Evolutionary conservation across 1,139 yeast genomes (phyloP).

Genomic region (Hansenula anomala): DNA sequence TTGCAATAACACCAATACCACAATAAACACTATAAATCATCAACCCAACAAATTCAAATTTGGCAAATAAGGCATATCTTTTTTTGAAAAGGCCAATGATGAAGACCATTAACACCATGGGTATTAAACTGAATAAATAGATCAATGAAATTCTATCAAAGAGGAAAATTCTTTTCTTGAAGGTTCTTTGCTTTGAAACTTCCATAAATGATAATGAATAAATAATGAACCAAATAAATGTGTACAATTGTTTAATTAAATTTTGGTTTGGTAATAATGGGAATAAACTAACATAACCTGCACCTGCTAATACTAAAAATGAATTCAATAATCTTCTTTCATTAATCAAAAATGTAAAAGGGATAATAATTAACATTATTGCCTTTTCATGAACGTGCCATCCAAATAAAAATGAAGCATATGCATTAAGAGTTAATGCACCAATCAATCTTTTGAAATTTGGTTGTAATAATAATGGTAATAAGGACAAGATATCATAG

Average conservation of each 20-base stretch:
- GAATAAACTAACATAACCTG: conserved; percentile 85
- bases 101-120: conserved; percentile 54
- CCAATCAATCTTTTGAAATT: conserved; percentile 77
- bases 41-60: conserved; percentile 67
- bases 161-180: conserved; percentile 48
- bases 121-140: conserved; percentile 65
- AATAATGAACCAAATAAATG: conserved; percentile 81
- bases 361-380: conserved; percentile 80
- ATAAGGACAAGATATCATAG: conserved; percentile 68
- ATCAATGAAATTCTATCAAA: conserved; percentile 67
- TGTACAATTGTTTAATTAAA: conserved; percentile 68
- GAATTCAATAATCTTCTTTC: conserved; percentile 72
- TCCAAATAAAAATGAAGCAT: conserved; percentile 87
- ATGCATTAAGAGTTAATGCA: conserved; percentile 83
- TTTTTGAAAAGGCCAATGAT: conserved; percentile 53
- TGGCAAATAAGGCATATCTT: conserved; percentile 43
- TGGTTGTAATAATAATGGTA: conserved; percentile 75
- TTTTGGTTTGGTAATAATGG: conserved; percentile 82
- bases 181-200: conserved; percentile 45
- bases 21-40: conserved; percentile 87
- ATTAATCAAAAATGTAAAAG: conserved; percentile 72
- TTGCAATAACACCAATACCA: conserved; percentile 74
- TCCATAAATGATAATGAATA: conserved; percentile 69
- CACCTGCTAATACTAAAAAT: conserved; percentile 59
- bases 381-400: conserved; percentile 99